A percentile compares a stretch with the other conserved stretches of the same genome.
phyloP scores from a whole-genome alignment of 2,329 filamentous ascomycete genomes.

The Cercospora sojina region DNA sequence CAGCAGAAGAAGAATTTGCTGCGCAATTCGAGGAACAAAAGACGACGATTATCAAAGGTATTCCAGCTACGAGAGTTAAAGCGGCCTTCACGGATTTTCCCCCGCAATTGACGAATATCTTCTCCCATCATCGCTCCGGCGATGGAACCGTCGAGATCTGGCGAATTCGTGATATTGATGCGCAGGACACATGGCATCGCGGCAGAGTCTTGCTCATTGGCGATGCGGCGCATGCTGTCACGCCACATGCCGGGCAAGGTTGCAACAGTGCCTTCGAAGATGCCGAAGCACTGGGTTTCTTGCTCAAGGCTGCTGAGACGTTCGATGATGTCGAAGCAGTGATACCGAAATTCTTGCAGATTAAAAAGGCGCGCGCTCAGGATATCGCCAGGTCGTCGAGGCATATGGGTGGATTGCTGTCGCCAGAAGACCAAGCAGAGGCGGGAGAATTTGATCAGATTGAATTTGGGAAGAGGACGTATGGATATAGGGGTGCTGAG shows the following conservation, averaged over 20 bases:
- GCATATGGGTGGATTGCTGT: constrained; percentile 14
- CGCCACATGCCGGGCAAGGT: constrained; percentile 18
- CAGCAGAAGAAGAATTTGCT: constrained; percentile 15
- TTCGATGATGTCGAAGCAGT: constrained; percentile 1
- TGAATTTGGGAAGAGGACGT: constrained; percentile 7
- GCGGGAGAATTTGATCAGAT: constrained; percentile 5
- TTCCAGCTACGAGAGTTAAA: constrained; percentile 12
- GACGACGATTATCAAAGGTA: constrained; percentile 16
- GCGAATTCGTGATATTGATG: constrained; percentile 16
- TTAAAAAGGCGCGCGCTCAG: constrained; percentile 9
- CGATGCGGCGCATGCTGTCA: constrained; percentile 12
- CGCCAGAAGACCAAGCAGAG: neutral
- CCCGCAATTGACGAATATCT: constrained; percentile 3
- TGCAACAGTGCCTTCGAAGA: constrained; percentile 18
- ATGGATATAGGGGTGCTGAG: constrained; percentile 14
- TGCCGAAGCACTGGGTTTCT: constrained; percentile 12
- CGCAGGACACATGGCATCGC: constrained; percentile 9
- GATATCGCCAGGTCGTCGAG: constrained; percentile 12
- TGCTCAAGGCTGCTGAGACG: constrained; percentile 4
- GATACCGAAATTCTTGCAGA: constrained; percentile 2
- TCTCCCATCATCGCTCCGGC: constrained; percentile 8
- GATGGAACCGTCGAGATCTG: constrained; percentile 18
- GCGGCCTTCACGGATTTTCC: constrained; percentile 10
- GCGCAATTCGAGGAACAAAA: constrained; percentile 14
- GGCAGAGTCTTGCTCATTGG: constrained; percentile 15